phyloP scores from a whole-genome alignment of 352 stramenopile genomes.

The Lagenidium sp. region DNA sequence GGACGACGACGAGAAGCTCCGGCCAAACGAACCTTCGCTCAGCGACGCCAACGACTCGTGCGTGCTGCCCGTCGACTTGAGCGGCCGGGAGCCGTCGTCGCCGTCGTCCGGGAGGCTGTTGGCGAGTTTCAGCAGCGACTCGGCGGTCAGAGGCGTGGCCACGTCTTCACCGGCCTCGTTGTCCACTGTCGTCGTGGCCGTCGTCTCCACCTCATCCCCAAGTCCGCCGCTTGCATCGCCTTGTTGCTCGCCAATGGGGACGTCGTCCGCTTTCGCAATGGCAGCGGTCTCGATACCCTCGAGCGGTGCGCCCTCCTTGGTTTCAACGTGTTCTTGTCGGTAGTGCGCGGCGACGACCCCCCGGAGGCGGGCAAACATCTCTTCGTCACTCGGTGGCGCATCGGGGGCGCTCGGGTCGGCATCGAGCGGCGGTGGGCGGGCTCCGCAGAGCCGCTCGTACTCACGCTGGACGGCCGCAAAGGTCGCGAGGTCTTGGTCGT shows the following conservation, averaged over 20 bases:
- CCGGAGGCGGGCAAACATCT: background rate
- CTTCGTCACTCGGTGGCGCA: background rate
- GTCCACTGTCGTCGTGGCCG: background rate
- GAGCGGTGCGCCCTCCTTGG: background rate
- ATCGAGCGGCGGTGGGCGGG: background rate
- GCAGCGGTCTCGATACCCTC: background rate
- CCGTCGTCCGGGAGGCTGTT: constrained; percentile 1
- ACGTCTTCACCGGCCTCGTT: too few species aligned
- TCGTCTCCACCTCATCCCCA: background rate
- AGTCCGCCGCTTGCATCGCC: background rate
- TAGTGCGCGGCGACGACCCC: background rate
- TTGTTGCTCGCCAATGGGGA: background rate
- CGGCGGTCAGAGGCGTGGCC: constrained; percentile 7
- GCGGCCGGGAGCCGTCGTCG: background rate
- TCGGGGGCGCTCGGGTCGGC: too few species aligned
- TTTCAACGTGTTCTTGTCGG: background rate
- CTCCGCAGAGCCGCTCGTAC: constrained; percentile 7
- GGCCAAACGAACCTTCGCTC: background rate
- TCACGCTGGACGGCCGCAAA: constrained; percentile 13
- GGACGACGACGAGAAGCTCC: background rate
- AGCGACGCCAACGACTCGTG: constrained; percentile 2
- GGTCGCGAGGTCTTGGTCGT: constrained; percentile 8
- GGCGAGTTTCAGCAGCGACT: constrained; percentile 6
- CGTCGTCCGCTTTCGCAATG: background rate
- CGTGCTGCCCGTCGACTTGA: background rate